A percentile compares a stretch with the other conserved stretches of the same genome.
Conservation (phyloP, 2,329 filamentous ascomycete species). For the Talaromyces sp. region DNA sequence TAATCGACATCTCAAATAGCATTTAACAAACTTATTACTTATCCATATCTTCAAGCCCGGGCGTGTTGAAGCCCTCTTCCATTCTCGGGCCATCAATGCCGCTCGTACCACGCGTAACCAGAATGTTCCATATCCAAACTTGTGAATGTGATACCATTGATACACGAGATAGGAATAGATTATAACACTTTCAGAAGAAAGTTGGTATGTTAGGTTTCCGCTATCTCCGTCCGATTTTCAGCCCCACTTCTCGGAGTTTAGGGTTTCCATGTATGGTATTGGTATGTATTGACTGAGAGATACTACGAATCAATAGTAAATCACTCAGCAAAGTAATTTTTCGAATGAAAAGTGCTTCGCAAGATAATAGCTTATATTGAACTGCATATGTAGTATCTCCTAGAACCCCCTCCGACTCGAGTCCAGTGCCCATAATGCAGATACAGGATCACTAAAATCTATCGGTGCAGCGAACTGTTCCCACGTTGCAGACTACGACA, state of each 20-base stretch:
- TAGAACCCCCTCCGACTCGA: background rate
- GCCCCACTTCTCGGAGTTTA: background rate
- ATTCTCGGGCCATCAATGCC: background rate
- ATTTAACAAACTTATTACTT: too few species aligned
- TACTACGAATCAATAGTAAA: background rate
- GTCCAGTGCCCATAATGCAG: conserved; percentile 5
- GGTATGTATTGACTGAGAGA: background rate
- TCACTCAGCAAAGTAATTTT: background rate
- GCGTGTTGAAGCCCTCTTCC: too few species aligned
- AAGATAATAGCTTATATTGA: background rate
- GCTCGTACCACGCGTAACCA: background rate
- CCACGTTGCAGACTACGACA: background rate
- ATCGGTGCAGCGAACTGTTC: background rate
- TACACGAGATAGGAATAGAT: background rate
- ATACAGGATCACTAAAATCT: conserved; percentile 10
- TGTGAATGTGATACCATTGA: background rate
- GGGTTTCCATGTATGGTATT: background rate
- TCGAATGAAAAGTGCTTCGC: background rate
- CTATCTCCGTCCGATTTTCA: background rate
- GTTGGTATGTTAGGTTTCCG: background rate
- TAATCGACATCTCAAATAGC: too few species aligned
- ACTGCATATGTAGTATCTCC: background rate
- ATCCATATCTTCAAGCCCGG: too few species aligned
- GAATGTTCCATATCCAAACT: background rate
- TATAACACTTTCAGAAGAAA: too few species aligned